These are phyloP conservation scores for Castanopsis chinensis DNA, from an alignment of 306 rosid genomes.

Conservation along the genomic window DNA sequence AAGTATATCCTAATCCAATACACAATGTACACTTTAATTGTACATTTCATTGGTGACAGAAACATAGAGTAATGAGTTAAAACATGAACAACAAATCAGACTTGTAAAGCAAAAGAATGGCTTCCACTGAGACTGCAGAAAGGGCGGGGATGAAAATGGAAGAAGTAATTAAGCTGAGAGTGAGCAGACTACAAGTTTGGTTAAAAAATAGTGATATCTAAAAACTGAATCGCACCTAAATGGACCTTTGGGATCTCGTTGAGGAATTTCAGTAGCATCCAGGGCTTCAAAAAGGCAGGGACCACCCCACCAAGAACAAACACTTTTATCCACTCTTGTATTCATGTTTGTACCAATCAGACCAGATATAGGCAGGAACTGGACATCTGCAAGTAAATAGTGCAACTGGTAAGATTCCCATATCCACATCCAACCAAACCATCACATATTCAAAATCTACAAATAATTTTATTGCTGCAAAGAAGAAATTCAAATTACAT, in stretches of 20 bases:
- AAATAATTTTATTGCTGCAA: neutral
- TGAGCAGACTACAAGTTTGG: neutral
- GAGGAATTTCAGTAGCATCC: conserved; percentile 67
- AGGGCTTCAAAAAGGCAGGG: conserved; percentile 94
- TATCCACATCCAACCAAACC: conserved; percentile 16
- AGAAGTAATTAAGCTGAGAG: neutral
- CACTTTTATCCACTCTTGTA: conserved; percentile 61
- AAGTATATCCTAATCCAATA: neutral
- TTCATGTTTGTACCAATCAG: conserved; percentile 67
- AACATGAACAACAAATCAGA: neutral
- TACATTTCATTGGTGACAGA: neutral
- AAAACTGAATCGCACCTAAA: conserved; percentile 53
- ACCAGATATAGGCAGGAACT: conserved; percentile 89
- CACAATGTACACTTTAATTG: neutral
- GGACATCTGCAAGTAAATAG: conserved; percentile 65
- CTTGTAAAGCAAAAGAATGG: neutral
- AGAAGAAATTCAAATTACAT: neutral
- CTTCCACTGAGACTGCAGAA: neutral
- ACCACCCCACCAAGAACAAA: conserved; percentile 88
- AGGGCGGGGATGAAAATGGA: neutral
- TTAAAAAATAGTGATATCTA: neutral
- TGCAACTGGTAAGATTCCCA: conserved; percentile 6
- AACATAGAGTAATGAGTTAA: neutral
- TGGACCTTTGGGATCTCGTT: conserved; percentile 81
- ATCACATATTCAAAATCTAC: neutral